These are phyloP conservation scores for Pharus latifolius DNA, from an alignment of 176 grass and related monocot species.

Conservation along the genomic window DNA sequence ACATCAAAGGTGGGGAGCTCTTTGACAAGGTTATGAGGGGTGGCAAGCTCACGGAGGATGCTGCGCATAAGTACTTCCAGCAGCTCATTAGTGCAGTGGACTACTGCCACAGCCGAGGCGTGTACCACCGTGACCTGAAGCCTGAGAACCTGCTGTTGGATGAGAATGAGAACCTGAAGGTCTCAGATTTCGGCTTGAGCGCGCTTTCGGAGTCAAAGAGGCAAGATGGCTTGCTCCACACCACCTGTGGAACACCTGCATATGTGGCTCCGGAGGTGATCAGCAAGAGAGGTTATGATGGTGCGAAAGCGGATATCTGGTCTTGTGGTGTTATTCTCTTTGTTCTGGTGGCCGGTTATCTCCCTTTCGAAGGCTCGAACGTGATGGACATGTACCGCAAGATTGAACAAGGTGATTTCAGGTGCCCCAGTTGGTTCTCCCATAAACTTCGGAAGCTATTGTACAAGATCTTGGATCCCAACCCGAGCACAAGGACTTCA, in stretches of 20 bases:
- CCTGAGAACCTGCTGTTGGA: constrained; percentile 71
- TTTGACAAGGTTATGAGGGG: constrained; percentile 56
- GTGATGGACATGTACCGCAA: constrained; percentile 75
- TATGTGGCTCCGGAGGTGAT: constrained; percentile 95
- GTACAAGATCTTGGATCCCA: constrained; percentile 64
- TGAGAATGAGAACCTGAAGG: constrained; percentile 66
- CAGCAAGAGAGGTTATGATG: constrained; percentile 56
- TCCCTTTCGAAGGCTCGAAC: constrained; percentile 68
- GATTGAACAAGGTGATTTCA: constrained; percentile 60
- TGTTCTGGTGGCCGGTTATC: constrained; percentile 61
- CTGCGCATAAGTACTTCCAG: constrained; percentile 55
- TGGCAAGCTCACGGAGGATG: constrained; percentile 44
- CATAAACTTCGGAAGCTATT: constrained; percentile 50
- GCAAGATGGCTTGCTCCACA: constrained; percentile 69
- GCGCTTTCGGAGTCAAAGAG: constrained; percentile 47
- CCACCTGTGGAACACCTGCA: constrained; percentile 70
- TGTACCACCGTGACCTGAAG: constrained; percentile 80
- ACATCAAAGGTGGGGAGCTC: constrained; percentile 72
- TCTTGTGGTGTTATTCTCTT: constrained; percentile 83
- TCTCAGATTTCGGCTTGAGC: constrained; percentile 70
- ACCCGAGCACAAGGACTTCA: constrained; percentile 55
- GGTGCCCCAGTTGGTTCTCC: constrained; percentile 64
- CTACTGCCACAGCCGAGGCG: constrained; percentile 61
- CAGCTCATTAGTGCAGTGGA: constrained; percentile 71
- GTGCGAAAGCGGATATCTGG: constrained; percentile 80